A percentile compares a stretch with the other conserved stretches of the same genome.
Conservation (phyloP, 1,139 yeast species). For the Protomyces lactucae-debilis region DNA sequence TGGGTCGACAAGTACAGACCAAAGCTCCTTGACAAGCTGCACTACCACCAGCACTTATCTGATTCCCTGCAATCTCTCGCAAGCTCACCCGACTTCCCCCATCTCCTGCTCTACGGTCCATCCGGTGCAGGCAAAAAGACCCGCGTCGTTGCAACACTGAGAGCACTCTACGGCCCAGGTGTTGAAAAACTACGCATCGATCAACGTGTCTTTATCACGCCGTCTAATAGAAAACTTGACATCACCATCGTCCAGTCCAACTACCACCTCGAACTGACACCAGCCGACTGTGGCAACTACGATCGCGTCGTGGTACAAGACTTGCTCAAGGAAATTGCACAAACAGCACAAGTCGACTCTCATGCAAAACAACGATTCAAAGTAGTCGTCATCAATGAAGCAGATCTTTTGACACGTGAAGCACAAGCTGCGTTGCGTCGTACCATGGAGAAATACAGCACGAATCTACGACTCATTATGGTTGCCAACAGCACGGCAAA, state of each 20-base stretch:
- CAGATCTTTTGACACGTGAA: conserved; percentile 84
- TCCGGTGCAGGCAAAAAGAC: conserved; percentile 97
- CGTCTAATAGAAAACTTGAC: conserved; percentile 71
- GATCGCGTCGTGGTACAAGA: conserved; percentile 95
- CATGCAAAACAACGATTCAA: conserved; percentile 63
- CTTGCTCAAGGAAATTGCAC: conserved; percentile 86
- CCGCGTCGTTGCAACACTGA: conserved; percentile 72
- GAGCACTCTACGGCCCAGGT: conserved; percentile 75
- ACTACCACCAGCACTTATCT: conserved; percentile 65
- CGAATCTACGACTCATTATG: conserved; percentile 75
- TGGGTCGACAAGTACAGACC: conserved; percentile 98
- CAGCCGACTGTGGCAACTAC: conserved; percentile 92
- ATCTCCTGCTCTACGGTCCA: conserved; percentile 86
- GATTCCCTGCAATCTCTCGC: conserved; percentile 61
- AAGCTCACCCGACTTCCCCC: conserved; percentile 84
- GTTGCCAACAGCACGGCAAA: conserved; percentile 86
- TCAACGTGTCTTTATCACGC: conserved; percentile 61
- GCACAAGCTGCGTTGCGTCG: conserved; percentile 97
- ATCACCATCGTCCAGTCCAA: conserved; percentile 87
- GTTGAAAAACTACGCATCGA: conserved; percentile 52
- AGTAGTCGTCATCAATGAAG: conserved; percentile 89
- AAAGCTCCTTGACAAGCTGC: conserved; percentile 54
- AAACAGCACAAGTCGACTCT: conserved; percentile 86
- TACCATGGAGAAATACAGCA: conserved; percentile 95
- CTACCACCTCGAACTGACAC: conserved; percentile 89